Evolutionary conservation across 2,329 filamentous ascomycete genomes (phyloP).

Genomic region (Ceratocystis albifundus): DNA sequence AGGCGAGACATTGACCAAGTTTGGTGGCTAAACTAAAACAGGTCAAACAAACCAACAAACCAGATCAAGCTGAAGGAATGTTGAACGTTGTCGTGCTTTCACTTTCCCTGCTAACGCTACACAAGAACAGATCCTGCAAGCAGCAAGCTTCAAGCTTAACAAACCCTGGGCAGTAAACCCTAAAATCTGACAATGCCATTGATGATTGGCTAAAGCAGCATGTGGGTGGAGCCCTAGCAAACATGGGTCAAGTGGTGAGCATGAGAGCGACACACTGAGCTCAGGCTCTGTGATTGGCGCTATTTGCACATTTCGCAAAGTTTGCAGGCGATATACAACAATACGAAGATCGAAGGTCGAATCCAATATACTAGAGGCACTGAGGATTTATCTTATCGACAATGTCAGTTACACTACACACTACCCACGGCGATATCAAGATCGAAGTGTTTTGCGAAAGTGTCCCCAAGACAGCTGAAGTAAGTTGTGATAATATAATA

Average conservation of each 20-base stretch:
- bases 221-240: background rate
- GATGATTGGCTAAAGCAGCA: background rate
- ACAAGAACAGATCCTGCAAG: background rate
- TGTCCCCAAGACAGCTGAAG: constrained; percentile 83
- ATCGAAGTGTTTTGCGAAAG: constrained; percentile 93
- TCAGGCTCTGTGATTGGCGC: too few species aligned
- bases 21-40: too few species aligned
- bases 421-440: constrained; percentile 80
- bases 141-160: background rate
- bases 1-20: too few species aligned
- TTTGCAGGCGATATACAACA: too few species aligned
- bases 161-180: background rate
- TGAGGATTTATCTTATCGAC: background rate
- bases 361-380: background rate
- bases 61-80: too few species aligned
- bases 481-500: constrained; percentile 30
- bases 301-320: too few species aligned
- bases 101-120: background rate
- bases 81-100: too few species aligned
- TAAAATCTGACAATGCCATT: too few species aligned
- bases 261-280: background rate
- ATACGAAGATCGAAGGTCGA: too few species aligned
- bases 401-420: constrained; percentile 67
- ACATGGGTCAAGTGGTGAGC: background rate
- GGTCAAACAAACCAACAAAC: too few species aligned